Conservation (phyloP, 148 eudicot species). For the Dianthus caryophyllus region DNA sequence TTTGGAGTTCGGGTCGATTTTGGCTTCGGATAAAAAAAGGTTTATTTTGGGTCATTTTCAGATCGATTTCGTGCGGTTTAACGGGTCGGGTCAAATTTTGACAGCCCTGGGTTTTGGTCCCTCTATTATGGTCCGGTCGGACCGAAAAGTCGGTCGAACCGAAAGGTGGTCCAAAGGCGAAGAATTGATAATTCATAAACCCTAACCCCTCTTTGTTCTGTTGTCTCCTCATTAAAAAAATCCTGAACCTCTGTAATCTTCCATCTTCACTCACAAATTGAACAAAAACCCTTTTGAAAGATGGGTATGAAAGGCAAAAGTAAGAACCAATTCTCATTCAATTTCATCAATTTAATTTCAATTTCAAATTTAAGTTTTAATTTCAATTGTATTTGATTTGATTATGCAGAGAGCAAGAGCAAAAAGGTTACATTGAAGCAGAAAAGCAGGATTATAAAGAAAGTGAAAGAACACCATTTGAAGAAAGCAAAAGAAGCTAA, state of each 20-base stretch:
- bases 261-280: neutral
- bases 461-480: conserved; percentile 86
- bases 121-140: no score
- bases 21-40: no score
- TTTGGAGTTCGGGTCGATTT: no score
- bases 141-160: no score
- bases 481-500: conserved; percentile 95
- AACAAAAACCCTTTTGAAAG: conserved; percentile 4
- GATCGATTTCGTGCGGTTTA: no score
- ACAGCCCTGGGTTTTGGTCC: no score
- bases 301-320: conserved; percentile 84
- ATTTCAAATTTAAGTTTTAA: neutral
- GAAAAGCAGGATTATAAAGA: conserved; percentile 69
- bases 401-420: conserved; percentile 82
- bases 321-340: conserved; percentile 19
- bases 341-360: neutral
- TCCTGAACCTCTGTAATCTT: no score
- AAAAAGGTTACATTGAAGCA: conserved; percentile 67
- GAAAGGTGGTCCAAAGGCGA: no score
- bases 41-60: no score
- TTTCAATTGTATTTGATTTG: neutral
- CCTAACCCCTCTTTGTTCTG: neutral
- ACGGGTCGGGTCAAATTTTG: no score
- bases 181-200: no score
- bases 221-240: neutral